phyloP scores from a whole-genome alignment of 192 early-diverging fungal species.

The Coemansia sp. region DNA sequence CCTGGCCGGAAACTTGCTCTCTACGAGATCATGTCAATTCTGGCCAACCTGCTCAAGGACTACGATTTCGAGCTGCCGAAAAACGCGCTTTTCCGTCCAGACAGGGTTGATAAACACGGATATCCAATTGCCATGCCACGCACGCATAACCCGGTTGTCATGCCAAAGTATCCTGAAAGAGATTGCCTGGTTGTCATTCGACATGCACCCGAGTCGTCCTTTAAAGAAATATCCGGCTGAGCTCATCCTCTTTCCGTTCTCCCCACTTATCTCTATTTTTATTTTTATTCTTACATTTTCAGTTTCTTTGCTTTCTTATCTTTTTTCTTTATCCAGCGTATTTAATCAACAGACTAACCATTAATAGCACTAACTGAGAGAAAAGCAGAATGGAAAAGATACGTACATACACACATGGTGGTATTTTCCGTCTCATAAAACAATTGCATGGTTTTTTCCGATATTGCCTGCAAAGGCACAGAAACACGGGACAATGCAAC shows the following conservation, averaged over 20 bases:
- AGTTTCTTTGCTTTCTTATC: no score
- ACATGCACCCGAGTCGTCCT: background rate
- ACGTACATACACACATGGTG: no score
- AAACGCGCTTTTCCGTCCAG: conserved; percentile 16
- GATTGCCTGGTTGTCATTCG: conserved; percentile 28
- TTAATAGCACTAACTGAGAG: no score
- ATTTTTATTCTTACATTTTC: no score
- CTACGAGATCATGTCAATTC: conserved; percentile 37
- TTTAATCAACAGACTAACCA: no score
- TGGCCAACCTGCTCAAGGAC: conserved; percentile 38
- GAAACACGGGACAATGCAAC: no score
- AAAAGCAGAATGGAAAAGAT: no score
- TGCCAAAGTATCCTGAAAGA: conserved; percentile 30
- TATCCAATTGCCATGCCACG: conserved; percentile 26
- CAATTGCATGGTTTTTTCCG: no score
- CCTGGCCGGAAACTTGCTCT: conserved; percentile 38
- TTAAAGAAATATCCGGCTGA: background rate
- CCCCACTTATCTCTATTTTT: no score
- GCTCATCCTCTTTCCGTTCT: background rate
- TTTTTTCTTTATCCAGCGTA: no score
- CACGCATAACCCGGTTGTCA: conserved; percentile 19
- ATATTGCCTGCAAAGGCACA: no score
- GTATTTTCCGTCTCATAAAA: no score
- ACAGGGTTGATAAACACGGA: conserved; percentile 12
- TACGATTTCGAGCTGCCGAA: conserved; percentile 30